A percentile compares a stretch with the other conserved stretches of the same genome.
These are phyloP conservation scores for Porpolomopsis calyptriformis DNA, from an alignment of 768 basidiomycete species.

Conservation along the genomic window DNA sequence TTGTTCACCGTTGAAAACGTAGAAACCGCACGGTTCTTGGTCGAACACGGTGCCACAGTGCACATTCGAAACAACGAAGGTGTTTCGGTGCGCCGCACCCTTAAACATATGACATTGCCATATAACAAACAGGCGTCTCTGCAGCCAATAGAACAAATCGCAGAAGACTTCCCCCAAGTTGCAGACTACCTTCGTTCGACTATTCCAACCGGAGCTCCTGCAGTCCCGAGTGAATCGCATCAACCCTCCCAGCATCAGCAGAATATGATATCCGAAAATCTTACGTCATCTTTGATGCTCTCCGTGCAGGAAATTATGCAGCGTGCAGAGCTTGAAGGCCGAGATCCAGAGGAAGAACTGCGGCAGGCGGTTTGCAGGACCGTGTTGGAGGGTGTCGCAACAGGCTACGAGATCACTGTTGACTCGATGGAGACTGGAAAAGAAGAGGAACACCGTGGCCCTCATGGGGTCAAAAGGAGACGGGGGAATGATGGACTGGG, in stretches of 20 bases:
- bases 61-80: slow-evolving; percentile 60
- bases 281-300: slow-evolving; percentile 57
- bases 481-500: not conserved
- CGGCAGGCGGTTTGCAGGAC: slow-evolving; percentile 49
- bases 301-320: slow-evolving; percentile 58
- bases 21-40: slow-evolving; percentile 65
- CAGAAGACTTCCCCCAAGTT: slow-evolving; percentile 61
- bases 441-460: slow-evolving; percentile 4
- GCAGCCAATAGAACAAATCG: slow-evolving; percentile 61
- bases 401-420: slow-evolving; percentile 53
- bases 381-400: slow-evolving; percentile 55
- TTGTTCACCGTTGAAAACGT: slow-evolving; percentile 81
- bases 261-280: slow-evolving; percentile 54
- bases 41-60: slow-evolving; percentile 65
- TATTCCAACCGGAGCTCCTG: slow-evolving; percentile 17
- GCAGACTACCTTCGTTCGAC: slow-evolving; percentile 47
- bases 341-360: slow-evolving; percentile 60
- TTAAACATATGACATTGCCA: not conserved
- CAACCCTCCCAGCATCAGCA: slow-evolving; percentile 54
- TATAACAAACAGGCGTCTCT: slow-evolving; percentile 7
- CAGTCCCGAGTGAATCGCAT: slow-evolving; percentile 8
- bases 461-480: not conserved
- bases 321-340: slow-evolving; percentile 42
- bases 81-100: slow-evolving; percentile 49
- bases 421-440: slow-evolving; percentile 13